These are phyloP conservation scores for Starmera amethionina DNA, from an alignment of 805 yeast genomes.

Conservation along the genomic window DNA sequence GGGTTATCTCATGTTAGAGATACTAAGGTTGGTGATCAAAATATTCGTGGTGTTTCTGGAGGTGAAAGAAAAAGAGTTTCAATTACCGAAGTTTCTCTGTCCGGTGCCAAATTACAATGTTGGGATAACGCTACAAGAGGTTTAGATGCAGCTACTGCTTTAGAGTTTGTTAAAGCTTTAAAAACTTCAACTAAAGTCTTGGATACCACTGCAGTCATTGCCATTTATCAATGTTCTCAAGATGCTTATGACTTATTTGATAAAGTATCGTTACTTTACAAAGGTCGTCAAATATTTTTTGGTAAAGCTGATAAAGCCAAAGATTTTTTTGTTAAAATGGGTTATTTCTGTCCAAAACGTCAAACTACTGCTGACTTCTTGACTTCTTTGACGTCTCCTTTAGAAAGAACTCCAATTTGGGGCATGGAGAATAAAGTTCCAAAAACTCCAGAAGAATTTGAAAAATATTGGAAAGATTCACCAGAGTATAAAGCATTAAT, in stretches of 20 bases:
- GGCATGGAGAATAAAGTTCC: slow-evolving; percentile 41
- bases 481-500: slow-evolving; percentile 28
- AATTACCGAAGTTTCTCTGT: slow-evolving; percentile 44
- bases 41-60: slow-evolving; percentile 59
- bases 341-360: slow-evolving; percentile 41
- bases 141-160: slow-evolving; percentile 48
- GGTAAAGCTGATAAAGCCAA: slow-evolving; percentile 35
- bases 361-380: slow-evolving; percentile 48
- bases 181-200: slow-evolving; percentile 37
- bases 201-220: slow-evolving; percentile 41
- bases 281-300: slow-evolving; percentile 42
- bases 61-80: slow-evolving; percentile 66
- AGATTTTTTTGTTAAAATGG: slow-evolving; percentile 38
- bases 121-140: slow-evolving; percentile 55
- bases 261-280: slow-evolving; percentile 39
- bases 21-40: slow-evolving; percentile 55
- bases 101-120: slow-evolving; percentile 37
- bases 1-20: slow-evolving; percentile 41
- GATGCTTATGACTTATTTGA: slow-evolving; percentile 41
- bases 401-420: slow-evolving; percentile 30
- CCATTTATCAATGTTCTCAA: slow-evolving; percentile 46
- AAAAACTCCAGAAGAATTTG: slow-evolving; percentile 38
- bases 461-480: slow-evolving; percentile 34
- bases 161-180: slow-evolving; percentile 41
- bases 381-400: slow-evolving; percentile 41